These are phyloP conservation scores for Sutorius australiensis DNA, from an alignment of 768 basidiomycete genomes.

Conservation along the genomic window DNA sequence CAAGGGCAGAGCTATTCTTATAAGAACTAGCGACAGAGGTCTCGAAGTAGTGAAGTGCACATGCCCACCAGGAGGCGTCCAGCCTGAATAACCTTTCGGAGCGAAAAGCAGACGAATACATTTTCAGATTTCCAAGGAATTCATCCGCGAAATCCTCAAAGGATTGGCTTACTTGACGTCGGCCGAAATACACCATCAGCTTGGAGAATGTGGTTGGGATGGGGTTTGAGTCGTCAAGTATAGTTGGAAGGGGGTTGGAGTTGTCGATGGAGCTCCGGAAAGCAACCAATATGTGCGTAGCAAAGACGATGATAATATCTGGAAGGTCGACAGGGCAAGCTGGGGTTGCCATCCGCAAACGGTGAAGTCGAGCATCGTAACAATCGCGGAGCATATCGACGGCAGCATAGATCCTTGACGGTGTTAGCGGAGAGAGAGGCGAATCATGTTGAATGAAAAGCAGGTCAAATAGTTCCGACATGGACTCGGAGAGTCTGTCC, in stretches of 20 bases:
- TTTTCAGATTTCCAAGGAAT: constrained; percentile 24
- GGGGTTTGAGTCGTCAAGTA: constrained; percentile 29
- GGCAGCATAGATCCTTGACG: constrained; percentile 9
- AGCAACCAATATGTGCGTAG: constrained; percentile 17
- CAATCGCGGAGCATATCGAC: constrained; percentile 29
- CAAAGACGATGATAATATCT: constrained; percentile 24
- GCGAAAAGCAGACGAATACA: constrained; percentile 31
- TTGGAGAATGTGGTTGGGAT: constrained; percentile 30
- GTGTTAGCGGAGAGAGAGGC: background rate
- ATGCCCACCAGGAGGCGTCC: constrained; percentile 52
- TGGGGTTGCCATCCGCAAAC: constrained; percentile 3
- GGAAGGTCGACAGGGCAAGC: constrained; percentile 16
- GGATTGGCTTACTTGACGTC: constrained; percentile 5
- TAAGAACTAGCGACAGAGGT: constrained; percentile 22
- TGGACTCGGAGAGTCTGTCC: constrained; percentile 19
- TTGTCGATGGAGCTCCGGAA: constrained; percentile 8
- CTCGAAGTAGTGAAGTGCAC: constrained; percentile 47
- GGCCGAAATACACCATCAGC: constrained; percentile 23
- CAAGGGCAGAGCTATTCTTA: constrained; percentile 19
- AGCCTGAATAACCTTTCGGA: constrained; percentile 36
- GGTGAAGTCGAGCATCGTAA: constrained; percentile 17
- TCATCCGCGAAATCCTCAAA: constrained; percentile 15
- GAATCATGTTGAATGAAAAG: constrained; percentile 10
- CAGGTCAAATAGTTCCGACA: constrained; percentile 23
- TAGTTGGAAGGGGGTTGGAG: constrained; percentile 15